Evolutionary conservation across 441 rosid genomes (phyloP).

Genomic region (Theobroma grandiflorum): DNA sequence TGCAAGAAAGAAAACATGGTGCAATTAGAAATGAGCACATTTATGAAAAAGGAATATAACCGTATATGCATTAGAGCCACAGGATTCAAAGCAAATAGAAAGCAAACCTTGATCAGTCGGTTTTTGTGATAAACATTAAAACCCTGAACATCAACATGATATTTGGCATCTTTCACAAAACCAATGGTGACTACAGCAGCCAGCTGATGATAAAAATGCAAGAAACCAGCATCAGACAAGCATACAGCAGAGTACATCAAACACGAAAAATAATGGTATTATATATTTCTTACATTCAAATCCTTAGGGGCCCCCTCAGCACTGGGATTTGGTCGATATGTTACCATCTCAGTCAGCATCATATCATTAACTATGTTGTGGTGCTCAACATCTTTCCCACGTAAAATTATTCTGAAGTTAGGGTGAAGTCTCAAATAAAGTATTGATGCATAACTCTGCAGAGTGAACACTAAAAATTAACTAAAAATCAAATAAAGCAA

Average conservation of each 20-base stretch:
- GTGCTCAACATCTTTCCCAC: conserved; percentile 90
- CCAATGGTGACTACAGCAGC: conserved; percentile 86
- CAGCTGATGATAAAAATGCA: conserved; percentile 55
- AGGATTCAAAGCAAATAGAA: neutral
- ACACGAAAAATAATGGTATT: neutral
- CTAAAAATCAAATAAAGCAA: neutral
- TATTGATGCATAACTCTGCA: conserved; percentile 89
- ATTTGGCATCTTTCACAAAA: conserved; percentile 94
- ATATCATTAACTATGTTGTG: conserved; percentile 95
- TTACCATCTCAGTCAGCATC: conserved; percentile 73
- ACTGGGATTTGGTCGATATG: conserved; percentile 72
- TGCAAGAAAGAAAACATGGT: neutral
- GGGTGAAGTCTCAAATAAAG: conserved; percentile 90
- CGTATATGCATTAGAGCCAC: neutral
- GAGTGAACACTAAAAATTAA: conserved; percentile 23
- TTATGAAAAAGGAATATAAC: neutral
- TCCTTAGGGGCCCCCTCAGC: conserved; percentile 57
- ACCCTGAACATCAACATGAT: conserved; percentile 93
- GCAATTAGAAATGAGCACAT: neutral
- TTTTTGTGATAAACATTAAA: conserved; percentile 98
- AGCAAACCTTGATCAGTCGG: conserved; percentile 87
- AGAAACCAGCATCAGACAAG: conserved; percentile 31
- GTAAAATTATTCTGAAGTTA: conserved; percentile 82
- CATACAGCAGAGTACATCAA: conserved; percentile 8
- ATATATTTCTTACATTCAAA: conserved; percentile 44